phyloP scores from a whole-genome alignment of 2,329 filamentous ascomycete genomes.

The Exophiala alcalophila region DNA sequence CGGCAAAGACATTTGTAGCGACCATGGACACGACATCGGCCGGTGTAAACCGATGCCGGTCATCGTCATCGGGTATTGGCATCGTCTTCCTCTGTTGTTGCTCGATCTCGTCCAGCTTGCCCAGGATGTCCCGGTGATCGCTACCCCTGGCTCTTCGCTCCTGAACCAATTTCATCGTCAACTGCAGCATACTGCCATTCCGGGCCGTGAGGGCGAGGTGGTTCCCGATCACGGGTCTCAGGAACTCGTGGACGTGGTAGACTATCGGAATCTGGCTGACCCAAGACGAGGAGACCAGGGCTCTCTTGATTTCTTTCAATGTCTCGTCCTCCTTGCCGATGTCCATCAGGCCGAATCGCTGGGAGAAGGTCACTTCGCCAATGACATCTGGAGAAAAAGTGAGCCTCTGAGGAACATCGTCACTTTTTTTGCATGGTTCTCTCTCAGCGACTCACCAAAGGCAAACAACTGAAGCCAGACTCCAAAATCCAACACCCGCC shows the following conservation, averaged over 20 bases:
- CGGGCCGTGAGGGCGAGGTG: slow-evolving; percentile 36
- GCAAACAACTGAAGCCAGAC: slow-evolving; percentile 10
- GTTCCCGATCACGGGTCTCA: slow-evolving; percentile 40
- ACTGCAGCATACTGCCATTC: slow-evolving; percentile 34
- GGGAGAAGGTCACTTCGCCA: slow-evolving; percentile 36
- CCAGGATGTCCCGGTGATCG: slow-evolving; percentile 39
- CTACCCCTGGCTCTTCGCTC: slow-evolving; percentile 34
- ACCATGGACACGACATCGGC: slow-evolving; percentile 34
- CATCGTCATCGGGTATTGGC: slow-evolving; percentile 37
- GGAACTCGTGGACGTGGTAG: slow-evolving; percentile 37
- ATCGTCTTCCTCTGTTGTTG: too few species aligned
- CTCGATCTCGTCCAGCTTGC: slow-evolving; percentile 37
- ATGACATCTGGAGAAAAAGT: slow-evolving; percentile 33
- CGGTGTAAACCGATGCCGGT: too few species aligned
- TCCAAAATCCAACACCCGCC: slow-evolving; percentile 3
- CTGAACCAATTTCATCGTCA: slow-evolving; percentile 18
- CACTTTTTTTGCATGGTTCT: too few species aligned
- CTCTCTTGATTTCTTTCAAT: slow-evolving; percentile 36
- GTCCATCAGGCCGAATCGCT: slow-evolving; percentile 34
- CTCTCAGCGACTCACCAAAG: too few species aligned
- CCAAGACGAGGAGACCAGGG: slow-evolving; percentile 37
- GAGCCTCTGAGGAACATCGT: slow-evolving; percentile 33
- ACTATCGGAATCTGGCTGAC: slow-evolving; percentile 40
- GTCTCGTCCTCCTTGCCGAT: slow-evolving; percentile 31
- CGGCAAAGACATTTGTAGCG: slow-evolving; percentile 37